Evolutionary conservation across 2,329 filamentous ascomycete genomes (phyloP), one percentile per base, ranked within the genome.

Genomic region (Talaromyces sp.): DNA sequence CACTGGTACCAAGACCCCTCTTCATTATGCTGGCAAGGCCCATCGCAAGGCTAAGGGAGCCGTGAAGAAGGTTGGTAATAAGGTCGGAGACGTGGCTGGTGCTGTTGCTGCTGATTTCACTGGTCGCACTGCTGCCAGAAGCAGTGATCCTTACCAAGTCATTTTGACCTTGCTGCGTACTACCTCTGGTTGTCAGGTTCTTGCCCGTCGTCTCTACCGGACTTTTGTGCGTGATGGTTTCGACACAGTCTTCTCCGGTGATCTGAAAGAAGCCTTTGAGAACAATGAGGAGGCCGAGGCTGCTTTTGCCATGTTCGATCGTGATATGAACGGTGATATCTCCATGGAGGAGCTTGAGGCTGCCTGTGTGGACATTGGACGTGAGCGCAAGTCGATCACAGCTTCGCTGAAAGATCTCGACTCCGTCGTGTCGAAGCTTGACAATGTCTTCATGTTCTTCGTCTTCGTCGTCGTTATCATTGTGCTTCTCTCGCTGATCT

Each of bases 311-410:
- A 92, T 97, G 79, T 97, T 97, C 62, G 93, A 97, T 75, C 95
- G 94, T 68, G 93, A 97, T 65, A 85, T 97, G 77, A 97, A 97
- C 59, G 93, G 92, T 3, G 93, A 97, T 66, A 96, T 97, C 45
- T 95, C 90, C 0, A 91, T 96, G 84, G 91, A 96, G 65, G 93
- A 97, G 70, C 83, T 97, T 19, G 92, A 97, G 71, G 86, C 90
- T 19, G 91, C 95, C 20, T 96, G 91, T 73, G 92, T 96, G 47
- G 93, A 97, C 68, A 94, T 97, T 60, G 91, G 93, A 32, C 85
- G 93, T 14, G 93, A 97, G 76, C 89, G 93, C 68, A 97, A 97
- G 72, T 91, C 91, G 7, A 97, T 97, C 62, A 93, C 91, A 0
- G 93, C 92, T 1, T 96, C 92, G 0, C 79, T 97, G 54, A 97